Base-by-base conservation (phyloP, 2,329 filamentous ascomycete species). In the Clarireedia monteithiana region DNA sequence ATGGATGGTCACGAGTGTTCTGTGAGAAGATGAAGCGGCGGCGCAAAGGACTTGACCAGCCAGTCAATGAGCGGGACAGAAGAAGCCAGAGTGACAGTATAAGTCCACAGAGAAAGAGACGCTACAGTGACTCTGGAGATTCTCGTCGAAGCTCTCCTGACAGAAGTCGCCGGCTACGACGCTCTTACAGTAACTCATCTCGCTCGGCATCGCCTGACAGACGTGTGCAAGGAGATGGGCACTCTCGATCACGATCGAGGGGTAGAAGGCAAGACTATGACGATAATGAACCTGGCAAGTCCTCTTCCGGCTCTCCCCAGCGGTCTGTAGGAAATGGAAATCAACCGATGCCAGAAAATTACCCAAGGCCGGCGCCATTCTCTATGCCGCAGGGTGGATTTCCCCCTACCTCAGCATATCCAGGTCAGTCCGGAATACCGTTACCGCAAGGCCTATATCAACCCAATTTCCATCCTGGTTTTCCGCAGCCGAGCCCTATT, bases 1-100 rank as follows among this genome's bases (percentile, higher is more conserved):
- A 95, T 67, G 91, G 90, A 59, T 95, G 91, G 91, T 92, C 89
- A 5, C 79, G 81, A 40, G 75, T 76, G 1, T 94, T 95, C 63
- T 95, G 89, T 68, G 77, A 89, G 62, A 88, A 86, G 66, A 94
- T 94, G 86, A 89, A 86, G 71, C 73, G 76, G 50, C 75, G 79
- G 39, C 66, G 64, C 56, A 67, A 62, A 44, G 66, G 63, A n/a
- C 42, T 59, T 1, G 59, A 63, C 36, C 47, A 56, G 20, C 59
- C 62, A 24, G 34, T 36, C 7, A 42, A 34, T 17, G 51, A 58
- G 15, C 59, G 61, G 14, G 51, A 44, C 26, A 55, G 46, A 56
- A 45, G 58, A 48, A 66, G 63, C 46, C 51, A 59, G 54, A 65
- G 62, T 38, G 57, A 60, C 48, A 65, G 62, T 42, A 62, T 62